Base-by-base conservation (phyloP, 768 basidiomycete genomes). In the Mycena filopes region DNA sequence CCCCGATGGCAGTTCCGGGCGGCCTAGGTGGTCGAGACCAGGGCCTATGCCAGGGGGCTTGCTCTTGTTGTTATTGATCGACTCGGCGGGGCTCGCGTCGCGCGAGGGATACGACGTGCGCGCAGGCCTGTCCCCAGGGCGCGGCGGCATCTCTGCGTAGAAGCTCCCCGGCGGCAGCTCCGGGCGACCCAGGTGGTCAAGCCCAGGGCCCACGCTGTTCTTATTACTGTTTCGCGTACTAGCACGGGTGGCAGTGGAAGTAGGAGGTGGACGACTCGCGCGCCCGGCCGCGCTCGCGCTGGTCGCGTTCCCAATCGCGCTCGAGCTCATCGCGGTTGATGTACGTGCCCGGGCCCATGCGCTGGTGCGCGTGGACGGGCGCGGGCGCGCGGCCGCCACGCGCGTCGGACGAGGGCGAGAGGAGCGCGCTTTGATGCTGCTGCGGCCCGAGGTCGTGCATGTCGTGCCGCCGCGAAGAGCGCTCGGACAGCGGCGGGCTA, bases 321-420 rank as follows among this genome's bases (percentile, higher is more conserved):
- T 85, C 84, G 56, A 81, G 79, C 31, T 87, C 82, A 21, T 83
- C 83, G 61, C 84, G 78, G 71, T 83, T 84, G 49, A 89, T 80
- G 69, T 83, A 86, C 26, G 86, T 81, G 4, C 82, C 88, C 42
- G 89, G 88, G 9, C 89, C 89, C 70, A 89, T 72, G 58, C 89
- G 87, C 75, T 90, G 90, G 76, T 91, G 90, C 64, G 81, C 82
- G 74, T 91, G 91, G 49, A 83, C 75, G 6, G 70, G 84, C 83
- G 65, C 75, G 6, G 70, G 84, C 83, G 65, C 77, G 36, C 38
- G 28, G n/a, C 11, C 11, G n/a, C 28, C 3, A 18, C 68, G 79
- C 16, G 75, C 61, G 51, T 80, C 74, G 6, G 78, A 74, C 20
- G 81, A 73, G 21, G 72, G 76, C 20, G 77, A 74, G 11, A 76